Percentiles rank a stretch among this genome's conserved stretches.
These are phyloP conservation scores for Hortiboletus flavorubellus DNA, from an alignment of 768 basidiomycete genomes.

Conservation along the genomic window DNA sequence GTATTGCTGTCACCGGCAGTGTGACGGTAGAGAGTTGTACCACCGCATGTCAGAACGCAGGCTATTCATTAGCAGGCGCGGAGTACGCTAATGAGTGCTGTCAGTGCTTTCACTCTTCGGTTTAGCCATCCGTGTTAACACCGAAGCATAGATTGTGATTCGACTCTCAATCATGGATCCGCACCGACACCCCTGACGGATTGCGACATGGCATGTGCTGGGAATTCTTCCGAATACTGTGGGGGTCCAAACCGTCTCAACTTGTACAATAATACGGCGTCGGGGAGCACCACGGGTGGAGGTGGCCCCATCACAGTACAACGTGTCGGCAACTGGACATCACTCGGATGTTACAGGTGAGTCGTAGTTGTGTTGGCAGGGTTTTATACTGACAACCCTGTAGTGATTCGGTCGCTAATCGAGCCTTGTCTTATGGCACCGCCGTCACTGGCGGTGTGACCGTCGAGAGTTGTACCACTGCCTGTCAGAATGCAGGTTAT, in stretches of 20 bases:
- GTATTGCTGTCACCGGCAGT: conserved; percentile 31
- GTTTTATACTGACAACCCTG: neutral
- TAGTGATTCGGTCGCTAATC: conserved; percentile 34
- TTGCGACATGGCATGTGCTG: conserved; percentile 41
- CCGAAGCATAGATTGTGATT: conserved; percentile 35
- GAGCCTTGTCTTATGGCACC: conserved; percentile 32
- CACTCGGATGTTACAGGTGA: conserved; percentile 74
- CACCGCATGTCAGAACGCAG: conserved; percentile 42
- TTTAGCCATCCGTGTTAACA: conserved; percentile 38
- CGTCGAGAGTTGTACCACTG: conserved; percentile 46
- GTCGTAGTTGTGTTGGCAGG: conserved; percentile 4
- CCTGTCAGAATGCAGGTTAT: conserved; percentile 43
- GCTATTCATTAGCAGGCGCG: conserved; percentile 41
- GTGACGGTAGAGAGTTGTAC: conserved; percentile 51
- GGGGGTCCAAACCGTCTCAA: conserved; percentile 59
- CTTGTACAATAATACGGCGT: conserved; percentile 17
- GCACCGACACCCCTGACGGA: conserved; percentile 42
- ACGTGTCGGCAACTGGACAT: conserved; percentile 60
- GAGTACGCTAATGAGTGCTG: conserved; percentile 50
- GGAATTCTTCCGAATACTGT: conserved; percentile 52
- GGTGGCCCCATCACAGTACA: conserved; percentile 47
- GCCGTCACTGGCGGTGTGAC: conserved; percentile 40
- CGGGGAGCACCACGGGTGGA: neutral
- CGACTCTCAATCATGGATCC: conserved; percentile 18
- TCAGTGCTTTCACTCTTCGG: conserved; percentile 24